Base-by-base conservation (phyloP, 257 asterid species). In the Thymus quinquecostatus region DNA sequence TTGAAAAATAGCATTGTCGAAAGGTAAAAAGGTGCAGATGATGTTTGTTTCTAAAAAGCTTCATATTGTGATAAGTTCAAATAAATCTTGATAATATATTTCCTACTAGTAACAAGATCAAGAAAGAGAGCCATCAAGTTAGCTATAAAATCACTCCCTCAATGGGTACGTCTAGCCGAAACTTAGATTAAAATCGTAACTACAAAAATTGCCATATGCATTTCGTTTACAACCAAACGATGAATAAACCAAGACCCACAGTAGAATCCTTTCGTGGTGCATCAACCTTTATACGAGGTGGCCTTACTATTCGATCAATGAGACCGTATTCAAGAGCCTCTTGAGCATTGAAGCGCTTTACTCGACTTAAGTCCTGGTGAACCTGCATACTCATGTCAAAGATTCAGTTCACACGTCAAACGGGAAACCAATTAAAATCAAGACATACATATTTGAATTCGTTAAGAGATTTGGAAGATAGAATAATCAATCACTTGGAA, bases 311-410 rank as follows among this genome's bases (percentile, higher is more conserved):
- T 50, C 88, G 81, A 79, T 94, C 98, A 38, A 94, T 86, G 69
- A 92, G 88, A 61, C 99, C 99, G 60, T 91, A 94, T 53, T 87
- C 97, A 57, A 94, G 87, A 48, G 97, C 99, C 80, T 88, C 92
- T 61, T 86, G 89, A 58, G 97, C 85, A 71, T 77, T 84, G 71
- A 91, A 91, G 2, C 84, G 82, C 86, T 87, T 89, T 86, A 80
- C 49, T 38, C 92, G 82, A 60, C 88, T 64, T 47, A 94, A 79
- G 82, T 94, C 99, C 72, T 82, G 65, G 86, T 84, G 83, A 68
- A 93, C 70, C 97, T 91, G 89, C 82, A 73, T 34, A 56, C 62
- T 56, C 69, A 69, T 44, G 49, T 59, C 38, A 2, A 34, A 34
- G 38, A 10, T 14, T 68, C 63, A 38, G 41, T 34, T 34, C 40